Evolutionary conservation across 1,284 basidiomycete genomes (phyloP).

Genomic region (Austroboletus rostrupii): DNA sequence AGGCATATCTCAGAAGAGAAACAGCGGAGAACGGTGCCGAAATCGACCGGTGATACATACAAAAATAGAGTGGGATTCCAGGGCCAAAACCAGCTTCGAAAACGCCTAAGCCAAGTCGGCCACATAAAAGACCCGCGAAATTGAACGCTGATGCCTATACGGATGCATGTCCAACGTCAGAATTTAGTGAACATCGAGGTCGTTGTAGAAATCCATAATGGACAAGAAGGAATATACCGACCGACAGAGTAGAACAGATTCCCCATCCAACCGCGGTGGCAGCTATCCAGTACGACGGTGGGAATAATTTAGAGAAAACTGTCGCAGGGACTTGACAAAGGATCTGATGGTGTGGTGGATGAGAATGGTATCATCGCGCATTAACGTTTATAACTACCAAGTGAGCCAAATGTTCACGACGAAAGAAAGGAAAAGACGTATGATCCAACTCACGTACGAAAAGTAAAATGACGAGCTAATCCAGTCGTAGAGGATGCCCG

Average conservation of each 20-base stretch:
- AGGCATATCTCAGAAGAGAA: neutral
- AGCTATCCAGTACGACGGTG: slow-evolving; percentile 65
- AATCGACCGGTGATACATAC: slow-evolving; percentile 36
- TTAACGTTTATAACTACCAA: too few species aligned
- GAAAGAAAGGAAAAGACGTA: neutral
- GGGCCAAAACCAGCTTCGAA: slow-evolving; percentile 76
- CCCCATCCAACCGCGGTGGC: slow-evolving; percentile 68
- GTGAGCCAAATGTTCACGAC: too few species aligned
- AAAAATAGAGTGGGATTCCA: slow-evolving; percentile 70
- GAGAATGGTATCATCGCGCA: neutral
- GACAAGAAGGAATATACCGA: slow-evolving; percentile 22
- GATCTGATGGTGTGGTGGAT: slow-evolving; percentile 42
- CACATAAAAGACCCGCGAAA: slow-evolving; percentile 53
- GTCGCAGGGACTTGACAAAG: slow-evolving; percentile 68
- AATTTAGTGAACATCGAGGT: too few species aligned
- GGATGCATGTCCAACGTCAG: neutral
- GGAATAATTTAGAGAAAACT: slow-evolving; percentile 60
- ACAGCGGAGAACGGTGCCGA: neutral
- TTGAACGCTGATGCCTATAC: slow-evolving; percentile 56
- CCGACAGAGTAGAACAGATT: slow-evolving; percentile 64
- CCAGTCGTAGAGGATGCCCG: slow-evolving; percentile 66
- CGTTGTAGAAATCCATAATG: neutral
- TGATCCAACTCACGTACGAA: slow-evolving; percentile 52
- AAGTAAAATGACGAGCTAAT: slow-evolving; percentile 72
- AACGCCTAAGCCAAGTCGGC: slow-evolving; percentile 59